Evolutionary conservation across 768 basidiomycete species (phyloP).

Genomic region (Psilocybe cubensis): DNA sequence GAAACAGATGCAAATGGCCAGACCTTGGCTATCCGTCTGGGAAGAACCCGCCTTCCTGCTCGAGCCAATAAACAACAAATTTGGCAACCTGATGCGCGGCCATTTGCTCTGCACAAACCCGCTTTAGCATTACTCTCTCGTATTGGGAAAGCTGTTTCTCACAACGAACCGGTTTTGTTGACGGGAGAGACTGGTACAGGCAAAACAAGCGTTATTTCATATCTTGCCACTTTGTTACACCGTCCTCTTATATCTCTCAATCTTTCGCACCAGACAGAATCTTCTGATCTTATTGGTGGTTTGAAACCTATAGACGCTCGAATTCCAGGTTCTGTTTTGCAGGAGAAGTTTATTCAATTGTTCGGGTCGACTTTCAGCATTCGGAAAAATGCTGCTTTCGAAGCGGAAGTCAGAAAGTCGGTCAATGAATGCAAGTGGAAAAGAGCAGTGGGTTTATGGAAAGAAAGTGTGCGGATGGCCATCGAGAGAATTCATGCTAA

Average conservation of each 20-base stretch:
- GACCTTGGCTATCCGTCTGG: constrained; percentile 59
- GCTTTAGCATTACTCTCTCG: constrained; percentile 80
- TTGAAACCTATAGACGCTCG: constrained; percentile 95
- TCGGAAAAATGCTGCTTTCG: constrained; percentile 86
- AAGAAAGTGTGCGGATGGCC: constrained; percentile 72
- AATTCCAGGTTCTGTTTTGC: constrained; percentile 70
- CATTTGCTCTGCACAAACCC: constrained; percentile 89
- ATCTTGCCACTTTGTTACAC: constrained; percentile 79
- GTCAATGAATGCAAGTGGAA: constrained; percentile 87
- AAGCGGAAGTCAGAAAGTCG: constrained; percentile 80
- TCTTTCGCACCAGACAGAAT: constrained; percentile 94
- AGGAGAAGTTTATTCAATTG: constrained; percentile 75
- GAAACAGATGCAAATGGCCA: constrained; percentile 72
- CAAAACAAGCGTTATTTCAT: constrained; percentile 91
- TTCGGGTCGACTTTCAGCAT: constrained; percentile 90
- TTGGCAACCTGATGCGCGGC: constrained; percentile 42
- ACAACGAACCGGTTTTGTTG: constrained; percentile 84
- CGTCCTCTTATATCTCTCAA: constrained; percentile 87
- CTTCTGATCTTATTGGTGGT: constrained; percentile 91
- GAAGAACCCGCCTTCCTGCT: constrained; percentile 62
- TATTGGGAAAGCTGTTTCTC: constrained; percentile 71
- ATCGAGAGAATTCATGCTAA: constrained; percentile 57
- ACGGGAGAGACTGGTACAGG: constrained; percentile 99
- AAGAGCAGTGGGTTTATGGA: constrained; percentile 82
- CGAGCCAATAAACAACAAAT: constrained; percentile 41